Evolutionary conservation across 768 basidiomycete species (phyloP), one percentile per base, ranked within the genome.

Genomic region (Coprinopsis marcescibilis): DNA sequence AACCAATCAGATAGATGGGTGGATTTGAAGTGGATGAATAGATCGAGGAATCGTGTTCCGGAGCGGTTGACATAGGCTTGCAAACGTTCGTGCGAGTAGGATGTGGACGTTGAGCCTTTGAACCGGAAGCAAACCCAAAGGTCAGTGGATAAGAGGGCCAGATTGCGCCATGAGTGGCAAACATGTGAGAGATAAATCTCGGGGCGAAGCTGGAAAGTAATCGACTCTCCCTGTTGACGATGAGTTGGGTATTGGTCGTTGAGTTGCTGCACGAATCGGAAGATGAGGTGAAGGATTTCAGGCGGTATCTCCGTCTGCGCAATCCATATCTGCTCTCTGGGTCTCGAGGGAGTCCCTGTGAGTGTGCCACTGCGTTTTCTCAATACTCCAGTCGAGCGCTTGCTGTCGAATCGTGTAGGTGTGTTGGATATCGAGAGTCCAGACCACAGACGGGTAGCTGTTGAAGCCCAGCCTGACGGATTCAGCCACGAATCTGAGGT

Each of bases 101-200:
- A 23, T 20, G 5, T 14, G 2, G 11, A 13, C n/a, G 40, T 24
- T 7, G 48, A 24, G 2, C 17, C 40, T 27, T 17, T 20, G 12
- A 34, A 32, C 2, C 27, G 32, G 29, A 42, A 49, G 1, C 10
- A 14, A 10, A 23, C 36, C 48, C 48, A 49, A 34, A 49, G 40
- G 25, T 49, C 48, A 17, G 21, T 19, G 14, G 41, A 49, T 4
- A 32, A 42, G 6, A 49, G 41, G n/a, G 17, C 29, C 11, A 24
- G 21, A 4, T 7, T 21, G 24, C 48, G 33, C 48, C 48, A 49
- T 2, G 24, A 41, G 5, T 17, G 23, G 27, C 40, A 49, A 10
- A 49, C 48, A 35, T 30, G 40, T 8, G 48, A 34, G 2, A 49
- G 37, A 23, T 7, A 13, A 14, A 43, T 19, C 33, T 49, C 48